phyloP scores from a whole-genome alignment of 2,329 filamentous ascomycete species.

The Catunica adiposa region DNA sequence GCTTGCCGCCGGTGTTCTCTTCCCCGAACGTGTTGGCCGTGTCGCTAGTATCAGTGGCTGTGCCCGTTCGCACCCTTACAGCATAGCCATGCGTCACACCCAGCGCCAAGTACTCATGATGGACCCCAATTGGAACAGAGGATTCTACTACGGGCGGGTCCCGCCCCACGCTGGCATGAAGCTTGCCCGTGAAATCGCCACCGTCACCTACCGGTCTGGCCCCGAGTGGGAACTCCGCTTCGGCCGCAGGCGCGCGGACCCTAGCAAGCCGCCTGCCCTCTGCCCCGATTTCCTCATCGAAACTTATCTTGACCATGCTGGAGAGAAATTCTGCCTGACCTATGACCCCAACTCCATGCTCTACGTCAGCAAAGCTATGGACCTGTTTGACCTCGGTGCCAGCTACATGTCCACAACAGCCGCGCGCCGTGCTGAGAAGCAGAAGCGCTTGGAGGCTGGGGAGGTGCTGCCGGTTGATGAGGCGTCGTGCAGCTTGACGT shows the following conservation, averaged over 20 bases:
- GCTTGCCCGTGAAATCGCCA: slow-evolving; percentile 89
- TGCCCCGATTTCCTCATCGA: slow-evolving; percentile 96
- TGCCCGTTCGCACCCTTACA: slow-evolving; percentile 88
- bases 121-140: slow-evolving; percentile 91
- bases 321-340: slow-evolving; percentile 93
- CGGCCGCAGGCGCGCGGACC: slow-evolving; percentile 70
- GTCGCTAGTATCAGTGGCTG: slow-evolving; percentile 87
- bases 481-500: slow-evolving; percentile 53
- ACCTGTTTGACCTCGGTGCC: slow-evolving; percentile 78
- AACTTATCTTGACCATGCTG: slow-evolving; percentile 93
- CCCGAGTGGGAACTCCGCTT: slow-evolving; percentile 97
- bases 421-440: slow-evolving; percentile 43
- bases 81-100: slow-evolving; percentile 95
- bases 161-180: slow-evolving; percentile 97
- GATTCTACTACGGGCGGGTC: slow-evolving; percentile 78
- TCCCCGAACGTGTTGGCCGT: slow-evolving; percentile 63
- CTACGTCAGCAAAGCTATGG: slow-evolving; percentile 98
- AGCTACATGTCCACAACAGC: slow-evolving; percentile 49
- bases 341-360: slow-evolving; percentile 92
- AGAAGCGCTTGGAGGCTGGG: slow-evolving; percentile 37
- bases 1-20: slow-evolving; percentile 69
- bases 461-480: slow-evolving; percentile 30
- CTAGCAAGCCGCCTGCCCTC: slow-evolving; percentile 72
- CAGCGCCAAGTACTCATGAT: slow-evolving; percentile 98
- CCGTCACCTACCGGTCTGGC: slow-evolving; percentile 88